phyloP scores from a whole-genome alignment of 768 basidiomycete species.

The Austroboletus eburneus region DNA sequence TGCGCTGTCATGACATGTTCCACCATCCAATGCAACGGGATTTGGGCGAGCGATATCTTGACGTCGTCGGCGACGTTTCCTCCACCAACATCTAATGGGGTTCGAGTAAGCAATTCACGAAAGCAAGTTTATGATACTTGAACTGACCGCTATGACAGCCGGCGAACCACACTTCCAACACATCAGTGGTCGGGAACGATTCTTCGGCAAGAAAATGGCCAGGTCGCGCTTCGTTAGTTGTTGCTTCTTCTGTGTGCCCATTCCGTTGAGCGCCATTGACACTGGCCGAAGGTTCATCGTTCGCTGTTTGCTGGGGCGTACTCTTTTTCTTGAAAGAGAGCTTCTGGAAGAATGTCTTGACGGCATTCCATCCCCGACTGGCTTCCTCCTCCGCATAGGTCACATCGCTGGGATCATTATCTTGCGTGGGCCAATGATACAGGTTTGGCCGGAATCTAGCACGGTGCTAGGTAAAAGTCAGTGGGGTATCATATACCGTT shows the following conservation, averaged over 20 bases:
- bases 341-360: background rate
- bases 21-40: slow-evolving; percentile 77
- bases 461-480: slow-evolving; percentile 46
- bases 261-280: background rate
- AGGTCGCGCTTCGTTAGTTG: background rate
- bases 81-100: slow-evolving; percentile 62
- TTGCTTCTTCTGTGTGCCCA: background rate
- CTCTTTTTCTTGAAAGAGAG: slow-evolving; percentile 1
- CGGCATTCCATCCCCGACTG: background rate
- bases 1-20: slow-evolving; percentile 53
- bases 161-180: slow-evolving; percentile 78
- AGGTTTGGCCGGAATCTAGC: slow-evolving; percentile 61
- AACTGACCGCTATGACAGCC: slow-evolving; percentile 66
- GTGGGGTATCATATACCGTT: background rate
- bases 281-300: background rate
- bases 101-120: background rate
- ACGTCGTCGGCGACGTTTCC: slow-evolving; percentile 46
- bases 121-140: background rate
- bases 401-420: slow-evolving; percentile 25
- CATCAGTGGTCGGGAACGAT: slow-evolving; percentile 36
- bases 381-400: background rate
- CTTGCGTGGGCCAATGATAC: slow-evolving; percentile 43
- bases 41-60: slow-evolving; percentile 46
- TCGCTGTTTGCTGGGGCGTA: background rate
- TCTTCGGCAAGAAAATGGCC: slow-evolving; percentile 1